phyloP scores from a whole-genome alignment of 2,329 filamentous ascomycete genomes.

The Cercospora sp. region DNA sequence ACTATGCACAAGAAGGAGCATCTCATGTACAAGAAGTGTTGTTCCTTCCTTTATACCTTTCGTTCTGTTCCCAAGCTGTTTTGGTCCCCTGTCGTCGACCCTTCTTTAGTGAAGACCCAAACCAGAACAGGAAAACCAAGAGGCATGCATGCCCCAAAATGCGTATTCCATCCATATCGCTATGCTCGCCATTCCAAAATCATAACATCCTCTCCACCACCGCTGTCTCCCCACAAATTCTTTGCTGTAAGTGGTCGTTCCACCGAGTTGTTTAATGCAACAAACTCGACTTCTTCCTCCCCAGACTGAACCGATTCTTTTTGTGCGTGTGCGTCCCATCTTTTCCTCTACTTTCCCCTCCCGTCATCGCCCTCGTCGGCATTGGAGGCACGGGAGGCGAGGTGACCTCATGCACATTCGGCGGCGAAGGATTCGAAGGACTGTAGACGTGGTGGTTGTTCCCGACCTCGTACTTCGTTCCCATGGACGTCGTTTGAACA shows the following conservation, averaged over 20 bases:
- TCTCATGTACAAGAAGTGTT: not conserved
- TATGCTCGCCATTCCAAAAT: not conserved
- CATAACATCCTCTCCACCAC: not conserved
- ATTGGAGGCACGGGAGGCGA: not conserved
- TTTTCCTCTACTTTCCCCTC: slow-evolving; percentile 28
- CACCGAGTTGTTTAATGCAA: not conserved
- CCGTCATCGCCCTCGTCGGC: not conserved
- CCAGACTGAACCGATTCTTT: slow-evolving; percentile 66
- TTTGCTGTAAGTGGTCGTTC: not conserved
- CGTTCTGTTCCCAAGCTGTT: not conserved
- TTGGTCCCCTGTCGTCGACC: not conserved
- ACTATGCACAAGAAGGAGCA: not conserved
- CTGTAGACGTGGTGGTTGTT: not conserved
- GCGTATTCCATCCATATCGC: not conserved
- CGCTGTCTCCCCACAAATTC: not conserved
- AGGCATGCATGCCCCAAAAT: not conserved
- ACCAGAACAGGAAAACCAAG: not conserved
- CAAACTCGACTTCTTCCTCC: slow-evolving; percentile 65
- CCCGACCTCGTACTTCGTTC: not conserved
- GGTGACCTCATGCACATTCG: slow-evolving; percentile 26
- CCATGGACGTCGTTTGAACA: not conserved
- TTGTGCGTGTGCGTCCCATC: slow-evolving; percentile 42
- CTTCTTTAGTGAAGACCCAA: not conserved
- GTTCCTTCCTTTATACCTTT: not conserved
- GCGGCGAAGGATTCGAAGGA: not conserved